Conservation (phyloP, 2,329 filamentous ascomycete species). For the Aspergillus pseudoglaucus region DNA sequence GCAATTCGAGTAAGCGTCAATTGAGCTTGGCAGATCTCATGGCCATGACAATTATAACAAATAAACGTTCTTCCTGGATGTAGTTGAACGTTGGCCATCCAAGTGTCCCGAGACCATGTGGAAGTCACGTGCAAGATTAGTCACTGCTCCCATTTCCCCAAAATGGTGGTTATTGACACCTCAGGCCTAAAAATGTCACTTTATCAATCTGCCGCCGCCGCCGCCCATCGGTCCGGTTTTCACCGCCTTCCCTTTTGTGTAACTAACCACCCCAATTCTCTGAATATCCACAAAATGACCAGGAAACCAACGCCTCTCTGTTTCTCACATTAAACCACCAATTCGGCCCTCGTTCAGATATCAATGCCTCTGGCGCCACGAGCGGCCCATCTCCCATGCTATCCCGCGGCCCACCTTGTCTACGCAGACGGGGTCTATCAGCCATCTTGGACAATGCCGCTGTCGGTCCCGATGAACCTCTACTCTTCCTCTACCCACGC, state of each 20-base stretch:
- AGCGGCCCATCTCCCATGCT: slow-evolving; percentile 30
- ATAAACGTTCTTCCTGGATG: neutral
- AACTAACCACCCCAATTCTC: neutral
- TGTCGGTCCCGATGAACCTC: slow-evolving; percentile 35
- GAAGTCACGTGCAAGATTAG: neutral
- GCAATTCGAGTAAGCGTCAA: neutral
- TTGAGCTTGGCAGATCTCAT: neutral
- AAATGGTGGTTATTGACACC: neutral
- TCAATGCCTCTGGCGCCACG: neutral
- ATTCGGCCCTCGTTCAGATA: neutral
- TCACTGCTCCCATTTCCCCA: too few species aligned
- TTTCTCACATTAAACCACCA: neutral
- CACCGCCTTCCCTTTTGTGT: neutral
- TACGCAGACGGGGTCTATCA: slow-evolving; percentile 33
- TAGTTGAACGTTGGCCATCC: neutral
- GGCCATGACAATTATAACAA: neutral
- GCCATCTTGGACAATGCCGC: slow-evolving; percentile 31
- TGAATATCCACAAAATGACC: neutral
- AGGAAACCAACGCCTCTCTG: neutral
- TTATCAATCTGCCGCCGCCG: neutral
- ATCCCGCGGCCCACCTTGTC: slow-evolving; percentile 35
- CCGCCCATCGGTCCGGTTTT: neutral
- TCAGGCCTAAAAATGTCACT: neutral
- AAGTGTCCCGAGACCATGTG: neutral
- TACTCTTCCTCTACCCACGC: slow-evolving; percentile 42